A percentile compares a stretch with the other conserved stretches of the same genome.
These are phyloP conservation scores for Rhynchospora tenuis DNA, from an alignment of 176 grass and related monocot genomes.

Conservation along the genomic window DNA sequence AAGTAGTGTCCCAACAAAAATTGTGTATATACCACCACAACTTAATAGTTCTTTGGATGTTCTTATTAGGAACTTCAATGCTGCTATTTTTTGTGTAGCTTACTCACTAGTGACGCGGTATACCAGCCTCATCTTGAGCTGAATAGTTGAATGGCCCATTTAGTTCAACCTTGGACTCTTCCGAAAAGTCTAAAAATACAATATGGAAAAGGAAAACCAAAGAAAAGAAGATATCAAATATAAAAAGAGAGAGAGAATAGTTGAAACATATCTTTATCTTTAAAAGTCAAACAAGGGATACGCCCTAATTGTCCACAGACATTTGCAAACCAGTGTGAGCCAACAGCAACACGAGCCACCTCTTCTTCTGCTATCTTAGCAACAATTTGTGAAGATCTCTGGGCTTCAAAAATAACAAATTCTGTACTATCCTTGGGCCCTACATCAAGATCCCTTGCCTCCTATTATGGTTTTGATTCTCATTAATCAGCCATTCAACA, in stretches of 20 bases:
- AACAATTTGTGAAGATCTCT: slow-evolving; percentile 74
- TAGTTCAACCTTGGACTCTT: slow-evolving; percentile 64
- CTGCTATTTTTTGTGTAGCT: not conserved
- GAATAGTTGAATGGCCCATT: slow-evolving; percentile 88
- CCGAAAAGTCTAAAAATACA: slow-evolving; percentile 60
- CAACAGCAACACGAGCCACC: slow-evolving; percentile 78
- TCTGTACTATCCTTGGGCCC: slow-evolving; percentile 77
- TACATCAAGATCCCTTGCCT: slow-evolving; percentile 93
- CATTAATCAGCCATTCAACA: not conserved
- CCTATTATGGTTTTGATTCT: slow-evolving; percentile 28
- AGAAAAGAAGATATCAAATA: slow-evolving; percentile 15
- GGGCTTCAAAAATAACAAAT: slow-evolving; percentile 59
- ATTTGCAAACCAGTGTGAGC: slow-evolving; percentile 67
- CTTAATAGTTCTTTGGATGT: not conserved
- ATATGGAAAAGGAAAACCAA: not conserved
- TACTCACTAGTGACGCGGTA: slow-evolving; percentile 69
- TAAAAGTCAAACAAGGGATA: slow-evolving; percentile 63
- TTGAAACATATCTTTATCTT: slow-evolving; percentile 30
- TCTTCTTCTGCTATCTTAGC: slow-evolving; percentile 69
- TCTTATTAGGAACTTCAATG: not conserved
- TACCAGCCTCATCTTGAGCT: slow-evolving; percentile 76
- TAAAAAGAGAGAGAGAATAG: not conserved
- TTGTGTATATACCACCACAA: not conserved
- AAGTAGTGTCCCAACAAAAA: not conserved
- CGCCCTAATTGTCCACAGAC: slow-evolving; percentile 62